These are phyloP conservation scores for Claviceps sp. DNA, from an alignment of 2,329 filamentous ascomycete species.

Conservation along the genomic window DNA sequence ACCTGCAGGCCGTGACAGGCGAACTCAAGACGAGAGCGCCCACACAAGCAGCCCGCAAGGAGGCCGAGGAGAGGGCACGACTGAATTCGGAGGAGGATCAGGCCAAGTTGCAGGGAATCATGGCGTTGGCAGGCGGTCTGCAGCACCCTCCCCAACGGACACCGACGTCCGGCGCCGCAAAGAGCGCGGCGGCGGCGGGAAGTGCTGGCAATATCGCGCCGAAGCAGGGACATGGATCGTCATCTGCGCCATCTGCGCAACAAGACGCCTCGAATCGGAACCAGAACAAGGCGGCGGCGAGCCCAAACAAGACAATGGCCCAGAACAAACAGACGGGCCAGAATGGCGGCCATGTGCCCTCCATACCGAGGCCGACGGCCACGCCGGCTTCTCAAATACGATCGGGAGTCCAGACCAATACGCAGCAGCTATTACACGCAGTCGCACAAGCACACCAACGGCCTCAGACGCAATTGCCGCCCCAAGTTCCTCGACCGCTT, in stretches of 20 bases:
- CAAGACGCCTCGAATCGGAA: not conserved
- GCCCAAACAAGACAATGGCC: not conserved
- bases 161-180: slow-evolving; percentile 1
- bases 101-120: slow-evolving; percentile 45
- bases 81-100: slow-evolving; percentile 46
- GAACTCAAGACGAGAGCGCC: slow-evolving; percentile 79
- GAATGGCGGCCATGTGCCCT: not conserved
- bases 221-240: slow-evolving; percentile 10
- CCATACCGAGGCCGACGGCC: slow-evolving; percentile 3
- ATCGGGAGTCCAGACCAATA: slow-evolving; percentile 14
- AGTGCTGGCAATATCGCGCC: slow-evolving; percentile 21
- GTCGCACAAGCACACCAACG: slow-evolving; percentile 12
- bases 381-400: slow-evolving; percentile 14
- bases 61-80: slow-evolving; percentile 50
- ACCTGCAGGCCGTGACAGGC: slow-evolving; percentile 75
- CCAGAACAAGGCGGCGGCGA: not conserved
- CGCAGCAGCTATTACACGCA: slow-evolving; percentile 19
- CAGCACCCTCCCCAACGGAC: slow-evolving; percentile 26
- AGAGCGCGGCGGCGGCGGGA: slow-evolving; percentile 9
- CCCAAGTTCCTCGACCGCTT: slow-evolving; percentile 8
- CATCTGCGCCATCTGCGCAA: not conserved
- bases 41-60: slow-evolving; percentile 55
- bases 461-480: slow-evolving; percentile 17
- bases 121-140: slow-evolving; percentile 39
- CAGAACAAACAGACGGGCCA: not conserved